Evolutionary conservation across 1,284 basidiomycete species (phyloP).

Genomic region (Melampsora allii-populina): DNA sequence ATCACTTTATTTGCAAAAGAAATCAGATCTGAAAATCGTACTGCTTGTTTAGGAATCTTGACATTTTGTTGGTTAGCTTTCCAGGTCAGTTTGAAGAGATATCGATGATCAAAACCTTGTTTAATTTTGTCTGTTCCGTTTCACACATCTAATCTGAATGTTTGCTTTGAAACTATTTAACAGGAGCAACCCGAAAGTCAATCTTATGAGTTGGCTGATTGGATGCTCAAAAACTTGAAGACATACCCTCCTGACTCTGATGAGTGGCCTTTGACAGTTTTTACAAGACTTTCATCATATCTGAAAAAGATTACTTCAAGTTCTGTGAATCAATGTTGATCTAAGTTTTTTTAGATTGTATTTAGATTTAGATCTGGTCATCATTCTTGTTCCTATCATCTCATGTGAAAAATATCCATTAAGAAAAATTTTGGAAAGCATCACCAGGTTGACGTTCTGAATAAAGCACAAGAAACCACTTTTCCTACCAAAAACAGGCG

Average conservation of each 20-base stretch:
- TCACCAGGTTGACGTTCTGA: too few relatives aligned
- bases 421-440: too few relatives aligned
- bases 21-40: background rate
- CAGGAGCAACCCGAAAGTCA: background rate
- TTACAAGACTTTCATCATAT: background rate
- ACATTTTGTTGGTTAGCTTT: conserved; percentile 22
- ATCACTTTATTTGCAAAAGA: conserved; percentile 12
- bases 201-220: background rate
- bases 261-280: background rate
- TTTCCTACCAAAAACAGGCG: too few relatives aligned
- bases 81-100: conserved; percentile 10
- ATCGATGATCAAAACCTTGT: background rate
- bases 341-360: too few relatives aligned
- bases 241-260: background rate
- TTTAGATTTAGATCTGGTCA: too few relatives aligned
- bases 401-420: too few relatives aligned
- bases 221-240: background rate
- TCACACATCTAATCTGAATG: background rate
- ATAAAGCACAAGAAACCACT: too few relatives aligned
- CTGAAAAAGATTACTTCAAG: background rate
- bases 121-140: background rate
- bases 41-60: background rate
- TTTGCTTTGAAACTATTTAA: background rate
- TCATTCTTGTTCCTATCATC: too few relatives aligned
- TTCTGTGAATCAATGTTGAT: too few relatives aligned